phyloP scores from a whole-genome alignment of 805 yeast species.

The Saturnispora diversa region DNA sequence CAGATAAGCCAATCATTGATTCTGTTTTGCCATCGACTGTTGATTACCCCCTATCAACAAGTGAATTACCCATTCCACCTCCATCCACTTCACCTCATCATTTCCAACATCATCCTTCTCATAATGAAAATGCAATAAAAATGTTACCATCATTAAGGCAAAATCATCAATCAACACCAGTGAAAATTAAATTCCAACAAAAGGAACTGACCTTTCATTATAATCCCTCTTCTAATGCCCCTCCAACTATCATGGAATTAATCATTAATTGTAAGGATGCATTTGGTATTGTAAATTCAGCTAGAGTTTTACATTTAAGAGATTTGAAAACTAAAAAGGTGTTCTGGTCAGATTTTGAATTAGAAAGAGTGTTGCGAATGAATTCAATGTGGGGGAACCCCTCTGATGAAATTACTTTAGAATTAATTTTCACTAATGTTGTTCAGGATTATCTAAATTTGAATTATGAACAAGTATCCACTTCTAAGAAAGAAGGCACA shows the following conservation, averaged over 20 bases:
- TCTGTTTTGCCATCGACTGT: not conserved
- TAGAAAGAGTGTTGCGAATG: constrained; percentile 36
- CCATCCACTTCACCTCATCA: constrained; percentile 1
- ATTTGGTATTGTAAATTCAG: constrained; percentile 45
- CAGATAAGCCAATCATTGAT: constrained; percentile 5
- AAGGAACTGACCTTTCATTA: constrained; percentile 57
- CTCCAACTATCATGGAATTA: constrained; percentile 76
- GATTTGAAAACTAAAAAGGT: constrained; percentile 26
- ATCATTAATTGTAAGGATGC: constrained; percentile 68
- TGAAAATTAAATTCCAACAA: constrained; percentile 43
- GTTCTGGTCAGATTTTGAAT: constrained; percentile 38
- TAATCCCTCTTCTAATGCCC: constrained; percentile 56
- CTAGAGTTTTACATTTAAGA: constrained; percentile 30
- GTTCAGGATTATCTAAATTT: constrained; percentile 25
- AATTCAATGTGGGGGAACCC: constrained; percentile 16
- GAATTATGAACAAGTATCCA: constrained; percentile 19
- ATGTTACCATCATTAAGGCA: constrained; percentile 13
- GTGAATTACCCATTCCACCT: constrained; percentile 15
- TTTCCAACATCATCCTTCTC: not conserved
- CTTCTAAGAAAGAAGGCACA: not conserved
- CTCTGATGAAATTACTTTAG: constrained; percentile 31
- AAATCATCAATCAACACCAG: constrained; percentile 27
- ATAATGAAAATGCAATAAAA: not conserved
- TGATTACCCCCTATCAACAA: constrained; percentile 16
- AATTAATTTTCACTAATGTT: constrained; percentile 28